Conservation (phyloP, 2,329 filamentous ascomycete genomes). For the Onygenales sp. region DNA sequence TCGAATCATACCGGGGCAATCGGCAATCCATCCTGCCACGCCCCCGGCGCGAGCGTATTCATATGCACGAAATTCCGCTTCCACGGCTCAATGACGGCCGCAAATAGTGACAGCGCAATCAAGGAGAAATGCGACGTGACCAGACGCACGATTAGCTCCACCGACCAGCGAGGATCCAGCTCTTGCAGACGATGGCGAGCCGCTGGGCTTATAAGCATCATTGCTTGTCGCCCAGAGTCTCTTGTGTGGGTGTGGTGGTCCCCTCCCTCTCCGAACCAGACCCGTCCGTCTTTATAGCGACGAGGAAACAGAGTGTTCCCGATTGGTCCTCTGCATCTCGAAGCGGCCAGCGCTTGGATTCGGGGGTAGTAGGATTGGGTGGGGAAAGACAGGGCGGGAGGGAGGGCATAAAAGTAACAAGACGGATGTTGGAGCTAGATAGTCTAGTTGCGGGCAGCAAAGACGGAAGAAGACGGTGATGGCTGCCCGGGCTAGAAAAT, state of each 20-base stretch:
- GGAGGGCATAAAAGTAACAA: too few species aligned
- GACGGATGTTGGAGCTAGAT: too few species aligned
- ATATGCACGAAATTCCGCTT: constrained; percentile 20
- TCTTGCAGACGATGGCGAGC: constrained; percentile 1
- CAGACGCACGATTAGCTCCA: constrained; percentile 14
- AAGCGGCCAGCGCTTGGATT: background rate
- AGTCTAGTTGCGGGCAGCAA: too few species aligned
- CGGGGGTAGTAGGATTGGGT: too few species aligned
- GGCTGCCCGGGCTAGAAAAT: background rate
- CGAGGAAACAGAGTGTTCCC: background rate
- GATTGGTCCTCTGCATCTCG: background rate
- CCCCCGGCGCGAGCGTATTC: constrained; percentile 15
- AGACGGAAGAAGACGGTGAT: too few species aligned
- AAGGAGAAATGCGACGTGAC: constrained; percentile 14
- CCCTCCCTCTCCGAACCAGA: too few species aligned
- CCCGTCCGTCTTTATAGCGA: background rate
- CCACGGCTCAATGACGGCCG: constrained; percentile 19
- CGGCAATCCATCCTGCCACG: constrained; percentile 24
- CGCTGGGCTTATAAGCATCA: background rate
- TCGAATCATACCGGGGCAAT: constrained; percentile 16
- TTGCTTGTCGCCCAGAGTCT: too few species aligned
- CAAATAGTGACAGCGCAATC: constrained; percentile 19
- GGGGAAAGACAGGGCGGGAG: too few species aligned
- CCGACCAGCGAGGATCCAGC: constrained; percentile 6
- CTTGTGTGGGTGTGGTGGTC: too few species aligned